Percentiles rank a stretch among this genome's conserved stretches.
phyloP scores from a whole-genome alignment of 1,139 yeast genomes.

The Suhomyces coccinellae region DNA sequence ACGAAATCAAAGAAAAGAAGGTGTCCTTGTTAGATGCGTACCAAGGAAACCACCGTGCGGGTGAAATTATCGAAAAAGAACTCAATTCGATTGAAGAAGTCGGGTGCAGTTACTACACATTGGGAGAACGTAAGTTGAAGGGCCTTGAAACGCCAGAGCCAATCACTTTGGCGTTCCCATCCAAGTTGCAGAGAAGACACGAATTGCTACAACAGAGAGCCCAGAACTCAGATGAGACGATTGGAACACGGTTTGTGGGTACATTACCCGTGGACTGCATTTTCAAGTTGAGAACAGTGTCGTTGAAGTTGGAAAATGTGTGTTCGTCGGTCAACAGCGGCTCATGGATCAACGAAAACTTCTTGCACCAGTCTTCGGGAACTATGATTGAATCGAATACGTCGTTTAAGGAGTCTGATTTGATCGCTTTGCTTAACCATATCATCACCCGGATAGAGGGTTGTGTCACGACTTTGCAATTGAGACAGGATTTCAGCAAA shows the following conservation, averaged over 20 bases:
- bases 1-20: slow-evolving; percentile 42
- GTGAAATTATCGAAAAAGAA: slow-evolving; percentile 68
- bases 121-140: slow-evolving; percentile 88
- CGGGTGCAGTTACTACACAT: slow-evolving; percentile 67
- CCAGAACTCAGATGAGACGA: slow-evolving; percentile 16
- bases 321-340: slow-evolving; percentile 39
- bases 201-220: slow-evolving; percentile 41
- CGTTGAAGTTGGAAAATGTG: slow-evolving; percentile 51
- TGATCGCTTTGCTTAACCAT: slow-evolving; percentile 57
- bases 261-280: slow-evolving; percentile 46
- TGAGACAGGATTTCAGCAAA: slow-evolving; percentile 35
- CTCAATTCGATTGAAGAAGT: slow-evolving; percentile 62
- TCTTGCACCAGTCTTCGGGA: slow-evolving; percentile 29
- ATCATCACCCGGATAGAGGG: slow-evolving; percentile 65
- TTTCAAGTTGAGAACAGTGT: slow-evolving; percentile 48
- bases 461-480: slow-evolving; percentile 39
- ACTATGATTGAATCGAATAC: slow-evolving; percentile 25
- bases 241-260: slow-evolving; percentile 34
- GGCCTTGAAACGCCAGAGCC: slow-evolving; percentile 94
- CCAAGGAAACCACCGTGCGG: slow-evolving; percentile 58
- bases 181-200: slow-evolving; percentile 57
- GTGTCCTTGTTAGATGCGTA: slow-evolving; percentile 55
- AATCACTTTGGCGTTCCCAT: slow-evolving; percentile 78
- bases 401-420: slow-evolving; percentile 36
- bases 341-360: slow-evolving; percentile 26